Evolutionary conservation across 441 rosid genomes (phyloP), one percentile per base, ranked within the genome.

Genomic region (Euphorbia celastroides): DNA sequence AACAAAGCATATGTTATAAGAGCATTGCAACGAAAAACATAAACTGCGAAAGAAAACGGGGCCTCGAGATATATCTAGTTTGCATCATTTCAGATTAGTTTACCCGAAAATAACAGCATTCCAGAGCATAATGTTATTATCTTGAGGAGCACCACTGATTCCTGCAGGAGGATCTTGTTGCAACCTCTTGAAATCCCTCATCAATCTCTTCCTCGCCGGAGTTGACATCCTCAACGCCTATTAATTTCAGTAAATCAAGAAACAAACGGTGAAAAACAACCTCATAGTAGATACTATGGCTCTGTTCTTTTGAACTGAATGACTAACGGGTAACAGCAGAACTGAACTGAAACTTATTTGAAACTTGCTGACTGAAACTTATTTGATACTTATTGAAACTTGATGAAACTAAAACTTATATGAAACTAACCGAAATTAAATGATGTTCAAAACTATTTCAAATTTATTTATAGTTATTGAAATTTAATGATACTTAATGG

Each of bases 121-220:
- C 92, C 96, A 86, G 25, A 82, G 81, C 88, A 88, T 83, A 34
- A 87, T 85, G 50, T 88, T 88, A 79, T 84, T 86, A 63, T 86
- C 91, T 58, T 86, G 94, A 0, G 94, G 91, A 0, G 94, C 89
- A 7, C 91, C 91, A 50, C 91, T 86, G 28, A 88, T 86, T 12
- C 94, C 94, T 1, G 91, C 94, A 32, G 91, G 94, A 0, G 91
- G 94, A 61, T 88, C 94, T 74, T 88, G 89, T 71, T 86, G 94
- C 79, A 88, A 75, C 82, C 94, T 83, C 86, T 83, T 88, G 70
- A 88, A 88, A 78, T 88, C 91, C 69, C 94, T 86, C 92, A 86
- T 88, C 78, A 88, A 70, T 71, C 94, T 88, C 77, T 88, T 88
- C 81, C 91, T 84, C 2, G 93, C 80, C 27, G 93, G 90, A 66